These are phyloP conservation scores for Neoscytalidium dimidiatum DNA, from an alignment of 2,329 filamentous ascomycete genomes.

Conservation along the genomic window DNA sequence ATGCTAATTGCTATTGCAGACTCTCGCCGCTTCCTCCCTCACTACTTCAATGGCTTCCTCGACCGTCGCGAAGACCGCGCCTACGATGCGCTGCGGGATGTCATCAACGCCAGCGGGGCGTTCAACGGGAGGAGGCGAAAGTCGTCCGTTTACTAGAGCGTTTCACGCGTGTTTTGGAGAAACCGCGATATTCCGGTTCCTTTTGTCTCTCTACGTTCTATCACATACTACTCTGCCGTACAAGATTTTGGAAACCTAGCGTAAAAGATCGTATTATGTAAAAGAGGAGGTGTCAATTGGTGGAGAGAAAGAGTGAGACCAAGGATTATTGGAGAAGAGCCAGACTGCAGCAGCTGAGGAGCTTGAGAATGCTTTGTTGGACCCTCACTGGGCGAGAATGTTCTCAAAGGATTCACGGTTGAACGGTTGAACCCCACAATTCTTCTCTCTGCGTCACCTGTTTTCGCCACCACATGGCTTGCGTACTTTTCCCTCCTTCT, in stretches of 20 bases:
- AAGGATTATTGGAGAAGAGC: too few species aligned
- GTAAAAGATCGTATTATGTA: neutral
- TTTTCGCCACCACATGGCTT: constrained; percentile 4
- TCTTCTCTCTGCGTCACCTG: neutral
- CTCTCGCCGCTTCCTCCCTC: constrained; percentile 4
- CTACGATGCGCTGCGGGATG: constrained; percentile 3
- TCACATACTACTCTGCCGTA: neutral
- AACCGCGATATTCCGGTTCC: neutral
- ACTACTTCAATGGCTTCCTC: constrained; percentile 14
- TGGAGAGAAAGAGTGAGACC: neutral
- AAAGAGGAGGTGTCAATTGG: neutral
- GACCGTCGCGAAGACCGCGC: constrained; percentile 10
- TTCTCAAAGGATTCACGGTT: neutral
- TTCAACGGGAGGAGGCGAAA: constrained; percentile 17
- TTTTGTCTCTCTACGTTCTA: neutral
- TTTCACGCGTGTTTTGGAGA: neutral
- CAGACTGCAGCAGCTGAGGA: neutral
- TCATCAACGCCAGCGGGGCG: constrained; percentile 2
- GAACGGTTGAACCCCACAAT: constrained; percentile 7
- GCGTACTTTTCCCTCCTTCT: neutral
- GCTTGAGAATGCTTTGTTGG: neutral
- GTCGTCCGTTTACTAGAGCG: constrained; percentile 8
- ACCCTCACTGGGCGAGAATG: constrained; percentile 3
- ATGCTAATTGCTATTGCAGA: constrained; percentile 1
- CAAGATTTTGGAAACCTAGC: neutral